Evolutionary conservation across 306 rosid species (phyloP).

Genomic region (Vachellia pachyceras): DNA sequence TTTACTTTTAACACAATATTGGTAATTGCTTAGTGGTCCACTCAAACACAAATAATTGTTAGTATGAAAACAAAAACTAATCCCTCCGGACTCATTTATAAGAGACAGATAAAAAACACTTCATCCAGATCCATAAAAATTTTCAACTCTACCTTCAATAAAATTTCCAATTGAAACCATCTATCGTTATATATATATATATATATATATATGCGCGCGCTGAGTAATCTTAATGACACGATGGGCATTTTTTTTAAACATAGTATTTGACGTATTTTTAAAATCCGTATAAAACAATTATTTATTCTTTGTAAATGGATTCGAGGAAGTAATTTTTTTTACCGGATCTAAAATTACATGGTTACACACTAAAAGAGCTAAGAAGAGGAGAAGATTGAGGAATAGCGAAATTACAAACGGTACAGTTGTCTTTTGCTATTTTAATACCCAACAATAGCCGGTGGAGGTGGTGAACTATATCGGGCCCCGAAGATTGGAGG

Average conservation of each 20-base stretch:
- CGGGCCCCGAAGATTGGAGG: constrained; percentile 58
- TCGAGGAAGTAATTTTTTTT: neutral
- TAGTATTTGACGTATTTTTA: no score
- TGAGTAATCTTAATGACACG: neutral
- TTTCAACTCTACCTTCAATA: no score
- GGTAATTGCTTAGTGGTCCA: neutral
- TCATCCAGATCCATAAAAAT: no score
- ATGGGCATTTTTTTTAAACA: neutral
- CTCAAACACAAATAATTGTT: neutral
- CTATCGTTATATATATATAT: no score
- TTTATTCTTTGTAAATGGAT: no score
- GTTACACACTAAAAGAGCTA: neutral
- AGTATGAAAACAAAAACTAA: neutral
- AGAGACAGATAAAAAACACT: no score
- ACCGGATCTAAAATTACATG: no score
- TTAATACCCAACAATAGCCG: constrained; percentile 61
- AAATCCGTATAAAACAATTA: neutral
- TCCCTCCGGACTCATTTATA: neutral
- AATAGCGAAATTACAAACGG: neutral
- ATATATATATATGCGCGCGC: no score
- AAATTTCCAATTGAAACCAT: no score
- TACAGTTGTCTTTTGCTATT: neutral
- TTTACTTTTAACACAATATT: neutral
- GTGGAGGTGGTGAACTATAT: constrained; percentile 76
- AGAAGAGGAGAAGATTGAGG: neutral